Base-by-base conservation (phyloP, 176 grass and related monocot species). In the Avena insularis region DNA sequence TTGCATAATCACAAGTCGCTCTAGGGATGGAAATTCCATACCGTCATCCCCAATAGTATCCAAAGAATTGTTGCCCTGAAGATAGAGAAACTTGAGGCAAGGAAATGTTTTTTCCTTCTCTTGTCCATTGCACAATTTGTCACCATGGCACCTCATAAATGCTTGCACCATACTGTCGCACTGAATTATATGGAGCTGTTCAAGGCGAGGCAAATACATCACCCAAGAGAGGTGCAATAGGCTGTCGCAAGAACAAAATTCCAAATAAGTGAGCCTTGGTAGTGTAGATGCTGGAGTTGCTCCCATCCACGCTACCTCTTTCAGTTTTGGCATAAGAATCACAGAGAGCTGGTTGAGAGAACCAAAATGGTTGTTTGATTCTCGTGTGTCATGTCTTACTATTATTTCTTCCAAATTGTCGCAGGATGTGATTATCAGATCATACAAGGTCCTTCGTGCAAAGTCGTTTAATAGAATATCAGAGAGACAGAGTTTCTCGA, bases 11-110 rank as follows among this genome's bases (percentile, higher is more conserved):
- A 0, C 33, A n/a, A 79, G 10, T 69, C 16, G 2, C 56, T 62
- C 57, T 23, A 79, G 77, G 55, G 56, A 79, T 25, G 77, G 77
- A 20, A 79, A 79, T 20, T 8, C 40, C 57, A 62, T 43, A 40
- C 59, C 38, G 1, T 58, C 25, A 43, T 60, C 77, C 9, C 57
- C 57, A 58, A 79, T 61, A 14, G 11, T 62, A n/a, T 36, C 10
- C 57, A 79, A 14, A 5, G 3, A 7, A 7, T 0, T 1, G 31
- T 69, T 69, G 19, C 51, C n/a, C 13, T 13, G 16, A 69, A 69
- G 33, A 40, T 1, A 0, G 20, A 61, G 58, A 61, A 61, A 23
- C 58, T 61, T 61, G 20, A 60, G 58, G 58, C 58, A 21, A 61
- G n/a, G 58, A 61, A 61, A 61, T 61, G 58, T 23, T 61, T 21